Evolutionary conservation across 306 rosid species (phyloP).

Genomic region (Senna siamea): DNA sequence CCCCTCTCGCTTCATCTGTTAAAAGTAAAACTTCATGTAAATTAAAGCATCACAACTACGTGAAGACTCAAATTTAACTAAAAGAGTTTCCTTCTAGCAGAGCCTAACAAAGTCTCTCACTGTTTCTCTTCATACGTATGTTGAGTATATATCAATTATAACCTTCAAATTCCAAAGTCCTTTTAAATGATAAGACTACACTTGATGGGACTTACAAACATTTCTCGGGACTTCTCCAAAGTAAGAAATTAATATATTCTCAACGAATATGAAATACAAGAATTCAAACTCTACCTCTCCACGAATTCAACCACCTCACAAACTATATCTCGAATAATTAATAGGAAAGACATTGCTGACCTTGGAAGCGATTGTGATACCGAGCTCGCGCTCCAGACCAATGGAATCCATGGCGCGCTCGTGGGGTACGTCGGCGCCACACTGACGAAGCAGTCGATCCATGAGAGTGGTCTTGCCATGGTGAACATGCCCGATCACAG

Average conservation of each 20-base stretch:
- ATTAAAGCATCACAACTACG: too few relatives aligned
- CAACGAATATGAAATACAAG: not conserved
- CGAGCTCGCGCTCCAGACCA: constrained; percentile 92
- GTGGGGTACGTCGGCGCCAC: constrained; percentile 94
- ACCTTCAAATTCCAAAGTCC: too few relatives aligned
- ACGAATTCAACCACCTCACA: too few relatives aligned
- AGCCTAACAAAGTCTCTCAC: too few relatives aligned
- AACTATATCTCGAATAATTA: too few relatives aligned
- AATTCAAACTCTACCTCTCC: not conserved
- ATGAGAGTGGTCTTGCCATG: constrained; percentile 98
- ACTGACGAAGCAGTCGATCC: constrained; percentile 99
- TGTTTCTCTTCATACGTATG: too few relatives aligned
- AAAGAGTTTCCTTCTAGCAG: not conserved
- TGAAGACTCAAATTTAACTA: not conserved
- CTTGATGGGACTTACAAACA: not conserved
- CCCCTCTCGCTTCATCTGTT: too few relatives aligned
- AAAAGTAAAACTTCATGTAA: not conserved
- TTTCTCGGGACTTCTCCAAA: not conserved
- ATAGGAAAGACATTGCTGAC: constrained; percentile 18
- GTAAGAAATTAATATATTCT: not conserved
- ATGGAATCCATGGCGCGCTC: constrained; percentile 96
- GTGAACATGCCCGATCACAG: constrained; percentile 94
- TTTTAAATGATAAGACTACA: not conserved
- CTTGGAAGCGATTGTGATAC: constrained; percentile 95
- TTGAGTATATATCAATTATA: too few relatives aligned